Evolutionary conservation across 306 rosid genomes (phyloP), one percentile per base, ranked within the genome.

Genomic region (Lathyrus oleraceus): DNA sequence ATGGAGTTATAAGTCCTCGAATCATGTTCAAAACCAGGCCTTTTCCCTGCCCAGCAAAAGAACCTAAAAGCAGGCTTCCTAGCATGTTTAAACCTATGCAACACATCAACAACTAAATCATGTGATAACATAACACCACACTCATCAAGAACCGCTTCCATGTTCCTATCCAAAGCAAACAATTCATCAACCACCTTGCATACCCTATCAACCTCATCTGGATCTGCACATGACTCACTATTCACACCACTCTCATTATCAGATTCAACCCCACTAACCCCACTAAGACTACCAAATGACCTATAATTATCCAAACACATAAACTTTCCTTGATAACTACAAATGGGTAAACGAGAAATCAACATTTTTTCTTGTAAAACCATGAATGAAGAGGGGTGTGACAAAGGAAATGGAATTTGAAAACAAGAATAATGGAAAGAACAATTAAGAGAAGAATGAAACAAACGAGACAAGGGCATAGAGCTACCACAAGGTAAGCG

Each of bases 91-190:
- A 87, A 94, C 75, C 98, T 60, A 40, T 72, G 84, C 84, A 94
- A 79, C 79, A 94, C 95, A 36, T 84, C 91, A 67, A 87, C 80
- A 39, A 94, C 95, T 80, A 90, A 85, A 83, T 88, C 95, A 75
- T 75, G 87, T 0, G 99, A 88, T 63, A 94, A 83, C 23, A 54
- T 19, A 65, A 90, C 66, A 43, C 83, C 77, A 60, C 81, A 84
- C 66, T 86, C 91, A 85, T 94, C 95, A 15, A 94, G 96, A 78
- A 90, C 97, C 0, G 83, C 91, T 80, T 94, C 97, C 96, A 94
- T 88, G 78, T 88, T 94, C 85, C 92, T 75, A 83, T 94, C 98
- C 47, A 94, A 75, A 0, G 90, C 92, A 86, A 87, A 85, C 96
- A 94, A 87, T 76, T 94, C 97, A 43, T 83, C 89, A 48, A 94